Conservation (phyloP, 139 green algal genomes). For the Chlorella sorokiniana region DNA sequence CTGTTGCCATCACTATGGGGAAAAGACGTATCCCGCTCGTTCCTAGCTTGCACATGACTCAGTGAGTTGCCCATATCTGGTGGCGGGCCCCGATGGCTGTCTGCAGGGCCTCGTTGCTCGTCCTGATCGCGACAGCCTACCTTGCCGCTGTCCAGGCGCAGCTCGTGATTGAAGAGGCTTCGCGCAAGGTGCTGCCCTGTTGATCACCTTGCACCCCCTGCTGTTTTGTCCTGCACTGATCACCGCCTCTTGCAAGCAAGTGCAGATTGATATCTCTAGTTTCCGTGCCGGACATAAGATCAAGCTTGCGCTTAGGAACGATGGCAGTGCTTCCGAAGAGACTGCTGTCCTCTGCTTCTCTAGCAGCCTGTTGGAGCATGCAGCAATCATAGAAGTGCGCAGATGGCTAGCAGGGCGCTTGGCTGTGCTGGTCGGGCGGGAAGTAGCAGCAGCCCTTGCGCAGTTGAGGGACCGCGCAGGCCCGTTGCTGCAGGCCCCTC, state of each 20-base stretch:
- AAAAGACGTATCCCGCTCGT: too few relatives aligned
- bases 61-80: too few relatives aligned
- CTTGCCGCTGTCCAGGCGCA: background rate
- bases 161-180: conserved; percentile 13
- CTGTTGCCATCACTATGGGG: too few relatives aligned
- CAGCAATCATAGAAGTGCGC: conserved; percentile 5
- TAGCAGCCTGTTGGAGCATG: background rate
- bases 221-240: too few relatives aligned
- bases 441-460: background rate
- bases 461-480: too few relatives aligned
- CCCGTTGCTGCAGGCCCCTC: too few relatives aligned
- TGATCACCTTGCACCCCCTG: background rate
- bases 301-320: conserved; percentile 3
- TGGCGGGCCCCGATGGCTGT: background rate
- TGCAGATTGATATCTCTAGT: conserved; percentile 11
- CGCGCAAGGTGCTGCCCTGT: background rate
- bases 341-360: conserved; percentile 2
- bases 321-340: background rate
- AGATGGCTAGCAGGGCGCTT: too few relatives aligned
- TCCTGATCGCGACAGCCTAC: background rate
- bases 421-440: background rate
- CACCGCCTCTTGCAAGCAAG: too few relatives aligned
- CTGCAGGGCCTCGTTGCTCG: background rate
- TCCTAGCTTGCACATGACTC: too few relatives aligned
- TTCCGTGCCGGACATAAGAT: background rate